Conservation (phyloP, 768 basidiomycete genomes). For the Russula foetens region DNA sequence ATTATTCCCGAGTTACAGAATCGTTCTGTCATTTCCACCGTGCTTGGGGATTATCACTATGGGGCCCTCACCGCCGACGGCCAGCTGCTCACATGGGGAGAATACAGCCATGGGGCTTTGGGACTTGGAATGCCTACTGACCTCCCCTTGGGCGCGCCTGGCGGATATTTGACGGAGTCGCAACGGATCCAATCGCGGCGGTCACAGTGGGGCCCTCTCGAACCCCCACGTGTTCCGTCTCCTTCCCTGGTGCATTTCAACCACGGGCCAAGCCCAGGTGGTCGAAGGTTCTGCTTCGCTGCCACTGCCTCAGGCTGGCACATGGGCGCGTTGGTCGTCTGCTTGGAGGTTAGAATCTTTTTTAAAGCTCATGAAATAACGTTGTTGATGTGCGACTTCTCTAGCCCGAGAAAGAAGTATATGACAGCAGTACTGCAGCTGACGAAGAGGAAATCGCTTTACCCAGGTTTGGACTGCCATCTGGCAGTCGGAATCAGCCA, state of each 20-base stretch:
- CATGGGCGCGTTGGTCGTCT: constrained; percentile 80
- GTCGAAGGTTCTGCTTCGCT: constrained; percentile 61
- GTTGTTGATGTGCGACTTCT: not conserved
- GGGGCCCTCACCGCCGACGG: constrained; percentile 77
- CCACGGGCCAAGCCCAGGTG: constrained; percentile 35
- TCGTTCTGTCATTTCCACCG: constrained; percentile 73
- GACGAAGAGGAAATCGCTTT: constrained; percentile 1
- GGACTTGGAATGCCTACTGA: constrained; percentile 71
- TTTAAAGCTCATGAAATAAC: not conserved
- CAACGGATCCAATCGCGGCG: constrained; percentile 26
- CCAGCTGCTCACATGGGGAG: constrained; percentile 74
- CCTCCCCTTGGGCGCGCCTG: constrained; percentile 47
- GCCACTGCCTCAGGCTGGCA: constrained; percentile 89
- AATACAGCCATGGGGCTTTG: constrained; percentile 68
- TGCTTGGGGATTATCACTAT: constrained; percentile 89
- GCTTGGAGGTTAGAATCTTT: constrained; percentile 52
- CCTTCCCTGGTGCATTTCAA: constrained; percentile 74
- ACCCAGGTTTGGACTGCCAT: constrained; percentile 29
- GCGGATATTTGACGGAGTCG: constrained; percentile 42
- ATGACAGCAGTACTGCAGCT: constrained; percentile 21
- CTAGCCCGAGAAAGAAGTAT: constrained; percentile 31
- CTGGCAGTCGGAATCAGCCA: constrained; percentile 18
- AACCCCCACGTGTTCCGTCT: constrained; percentile 38
- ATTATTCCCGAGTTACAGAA: constrained; percentile 71
- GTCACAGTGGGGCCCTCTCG: not conserved